Evolutionary conservation across 305 asterid genomes (phyloP), one percentile per base, ranked within the genome.

Genomic region (Coffea humblotiana): DNA sequence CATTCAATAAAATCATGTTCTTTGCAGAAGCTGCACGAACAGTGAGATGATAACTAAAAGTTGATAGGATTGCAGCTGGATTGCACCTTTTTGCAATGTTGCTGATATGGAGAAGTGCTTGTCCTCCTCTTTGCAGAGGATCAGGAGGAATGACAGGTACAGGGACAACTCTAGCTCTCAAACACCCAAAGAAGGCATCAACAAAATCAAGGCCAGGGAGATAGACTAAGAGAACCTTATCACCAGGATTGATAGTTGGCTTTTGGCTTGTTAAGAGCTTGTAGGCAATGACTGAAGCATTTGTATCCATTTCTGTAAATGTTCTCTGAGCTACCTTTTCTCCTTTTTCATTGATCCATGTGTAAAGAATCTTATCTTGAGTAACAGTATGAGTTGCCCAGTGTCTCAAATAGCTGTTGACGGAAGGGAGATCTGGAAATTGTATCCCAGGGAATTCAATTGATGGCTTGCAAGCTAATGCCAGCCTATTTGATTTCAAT

Each of bases 141-240:
- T 92, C 94, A 1, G 97, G 93, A 7, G 95, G 96, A 61, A 91
- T 85, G 13, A 88, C 91, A 1, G 97, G 97, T 51, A 91, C 95
- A 2, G 95, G 95, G 2, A 91, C 47, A 69, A 92, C 85, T 61
- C 90, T 79, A 1, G 97, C 92, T 84, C 93, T 77, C 77, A 92
- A 79, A 79, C 97, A 92, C 48, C 97, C 97, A 4, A 92, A 91
- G 84, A 91, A 92, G 78, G 97, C 91, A 64, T 92, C 97, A 9
- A 92, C 69, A 79, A 92, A 92, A 68, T 91, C 97, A 10, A 92
- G 91, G 40, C 97, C 97, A 19, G 97, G 97, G 49, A 83, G 68
- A 78, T 90, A 87, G 79, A 92, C 86, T 58, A 91, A 72, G 75
- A 92, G 91, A 71, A 90, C 96, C 49, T 93, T 86, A 63, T 92